These are phyloP conservation scores for Curvularia hawaiiensis DNA, from an alignment of 2,329 filamentous ascomycete genomes.

Conservation along the genomic window DNA sequence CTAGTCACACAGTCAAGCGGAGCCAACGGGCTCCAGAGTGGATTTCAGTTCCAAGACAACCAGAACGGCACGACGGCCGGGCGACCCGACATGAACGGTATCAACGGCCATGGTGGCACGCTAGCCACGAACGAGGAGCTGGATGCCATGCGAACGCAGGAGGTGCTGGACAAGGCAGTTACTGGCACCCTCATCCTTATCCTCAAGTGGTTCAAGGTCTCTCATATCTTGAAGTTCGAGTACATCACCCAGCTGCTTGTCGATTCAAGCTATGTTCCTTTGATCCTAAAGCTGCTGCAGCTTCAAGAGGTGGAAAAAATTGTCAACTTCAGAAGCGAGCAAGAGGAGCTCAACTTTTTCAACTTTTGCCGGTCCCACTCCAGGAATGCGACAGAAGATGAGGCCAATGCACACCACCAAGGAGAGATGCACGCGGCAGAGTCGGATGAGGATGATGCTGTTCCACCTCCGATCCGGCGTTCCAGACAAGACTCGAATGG, in stretches of 20 bases:
- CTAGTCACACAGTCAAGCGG: slow-evolving; percentile 67
- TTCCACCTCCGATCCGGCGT: slow-evolving; percentile 78
- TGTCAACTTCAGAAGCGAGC: slow-evolving; percentile 83
- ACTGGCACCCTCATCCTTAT: slow-evolving; percentile 88
- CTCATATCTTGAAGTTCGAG: slow-evolving; percentile 93
- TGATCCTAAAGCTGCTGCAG: slow-evolving; percentile 91
- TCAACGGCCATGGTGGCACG: slow-evolving; percentile 33
- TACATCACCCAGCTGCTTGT: slow-evolving; percentile 92
- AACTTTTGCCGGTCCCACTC: slow-evolving; percentile 81
- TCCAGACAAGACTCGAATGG: slow-evolving; percentile 49
- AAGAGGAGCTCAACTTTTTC: slow-evolving; percentile 87
- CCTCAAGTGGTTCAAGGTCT: slow-evolving; percentile 95
- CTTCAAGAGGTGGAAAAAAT: slow-evolving; percentile 92
- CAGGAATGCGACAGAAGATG: slow-evolving; percentile 56
- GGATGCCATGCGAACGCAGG: slow-evolving; percentile 78
- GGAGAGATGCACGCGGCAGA: slow-evolving; percentile 30
- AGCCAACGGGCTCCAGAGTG: slow-evolving; percentile 56
- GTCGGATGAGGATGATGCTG: slow-evolving; percentile 67
- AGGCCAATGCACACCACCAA: slow-evolving; percentile 23
- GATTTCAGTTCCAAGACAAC: slow-evolving; percentile 50
- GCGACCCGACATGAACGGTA: slow-evolving; percentile 39
- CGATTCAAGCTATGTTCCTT: slow-evolving; percentile 91
- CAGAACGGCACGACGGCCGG: slow-evolving; percentile 46
- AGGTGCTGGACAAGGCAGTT: slow-evolving; percentile 89
- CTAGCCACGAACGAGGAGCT: slow-evolving; percentile 68